Evolutionary conservation across 31 red algal genomes (phyloP).

Genomic region (Endocladia muricata): DNA sequence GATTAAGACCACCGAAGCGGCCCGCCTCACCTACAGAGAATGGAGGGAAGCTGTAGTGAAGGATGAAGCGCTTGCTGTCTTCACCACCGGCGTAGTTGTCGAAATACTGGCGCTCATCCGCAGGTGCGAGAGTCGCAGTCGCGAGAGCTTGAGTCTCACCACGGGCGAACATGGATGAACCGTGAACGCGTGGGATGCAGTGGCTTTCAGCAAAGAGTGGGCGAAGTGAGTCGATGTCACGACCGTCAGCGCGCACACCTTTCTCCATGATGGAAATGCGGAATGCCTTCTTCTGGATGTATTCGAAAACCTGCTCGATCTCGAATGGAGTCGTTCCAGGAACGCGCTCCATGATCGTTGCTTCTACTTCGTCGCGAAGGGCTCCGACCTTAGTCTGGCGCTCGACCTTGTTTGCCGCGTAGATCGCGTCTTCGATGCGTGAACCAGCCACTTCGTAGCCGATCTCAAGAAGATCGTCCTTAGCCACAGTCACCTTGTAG

Average conservation of each 20-base stretch:
- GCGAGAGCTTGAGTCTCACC: slow-evolving; percentile 94
- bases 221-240: slow-evolving; percentile 48
- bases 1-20: slow-evolving; percentile 56
- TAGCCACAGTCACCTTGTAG: background rate
- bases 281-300: slow-evolving; percentile 32
- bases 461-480: slow-evolving; percentile 8
- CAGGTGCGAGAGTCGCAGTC: slow-evolving; percentile 83
- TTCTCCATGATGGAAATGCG: slow-evolving; percentile 37
- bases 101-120: slow-evolving; percentile 58
- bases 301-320: slow-evolving; percentile 62
- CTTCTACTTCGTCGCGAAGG: slow-evolving; percentile 30
- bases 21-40: slow-evolving; percentile 77
- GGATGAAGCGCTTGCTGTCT: slow-evolving; percentile 63
- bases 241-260: slow-evolving; percentile 66
- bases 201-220: slow-evolving; percentile 73
- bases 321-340: slow-evolving; percentile 47
- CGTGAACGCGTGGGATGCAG: slow-evolving; percentile 73
- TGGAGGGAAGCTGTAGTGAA: slow-evolving; percentile 94
- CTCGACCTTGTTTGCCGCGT: slow-evolving; percentile 55
- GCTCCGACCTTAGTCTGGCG: slow-evolving; percentile 32
- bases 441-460: slow-evolving; percentile 7
- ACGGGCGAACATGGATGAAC: slow-evolving; percentile 77
- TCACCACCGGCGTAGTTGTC: slow-evolving; percentile 74
- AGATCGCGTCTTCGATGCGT: slow-evolving; percentile 46
- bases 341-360: background rate